Evolutionary conservation across 1,139 yeast species (phyloP).

Genomic region (Debaryomyces subglobosus): DNA sequence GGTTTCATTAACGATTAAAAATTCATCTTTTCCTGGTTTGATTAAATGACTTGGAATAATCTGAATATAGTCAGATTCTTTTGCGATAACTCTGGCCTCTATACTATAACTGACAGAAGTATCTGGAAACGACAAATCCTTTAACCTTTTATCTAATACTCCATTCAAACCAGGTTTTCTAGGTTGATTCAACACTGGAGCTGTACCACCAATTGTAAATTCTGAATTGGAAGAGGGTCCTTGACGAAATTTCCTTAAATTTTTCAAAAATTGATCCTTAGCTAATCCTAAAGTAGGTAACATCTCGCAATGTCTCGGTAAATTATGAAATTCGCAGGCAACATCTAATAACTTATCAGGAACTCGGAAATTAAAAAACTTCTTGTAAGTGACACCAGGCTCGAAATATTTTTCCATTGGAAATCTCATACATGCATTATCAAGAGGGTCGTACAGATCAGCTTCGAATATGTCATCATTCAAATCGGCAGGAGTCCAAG

Average conservation of each 20-base stretch:
- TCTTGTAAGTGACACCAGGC: constrained; percentile 41
- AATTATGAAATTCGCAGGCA: constrained; percentile 35
- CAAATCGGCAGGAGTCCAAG: constrained; percentile 43
- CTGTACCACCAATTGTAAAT: constrained; percentile 10
- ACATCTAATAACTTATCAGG: constrained; percentile 43
- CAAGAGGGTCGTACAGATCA: constrained; percentile 32
- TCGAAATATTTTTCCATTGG: constrained; percentile 30
- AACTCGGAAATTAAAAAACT: constrained; percentile 42
- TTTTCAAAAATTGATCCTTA: constrained; percentile 30
- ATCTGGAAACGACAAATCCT: constrained; percentile 37
- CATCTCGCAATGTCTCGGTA: constrained; percentile 41
- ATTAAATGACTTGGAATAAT: constrained; percentile 19
- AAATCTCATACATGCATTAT: constrained; percentile 32
- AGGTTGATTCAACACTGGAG: background rate
- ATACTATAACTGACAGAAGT: constrained; percentile 39
- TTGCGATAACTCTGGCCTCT: constrained; percentile 42
- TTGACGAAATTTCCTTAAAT: constrained; percentile 33
- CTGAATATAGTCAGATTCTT: constrained; percentile 32
- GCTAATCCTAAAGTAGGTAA: constrained; percentile 41
- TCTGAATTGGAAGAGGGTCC: constrained; percentile 9
- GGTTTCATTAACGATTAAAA: constrained; percentile 40
- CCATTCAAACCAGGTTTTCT: constrained; percentile 3
- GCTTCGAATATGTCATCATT: constrained; percentile 32
- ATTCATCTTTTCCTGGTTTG: constrained; percentile 31
- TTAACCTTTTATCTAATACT: constrained; percentile 27